Conservation (phyloP, 805 yeast species). For the Candida jianshihensis region DNA sequence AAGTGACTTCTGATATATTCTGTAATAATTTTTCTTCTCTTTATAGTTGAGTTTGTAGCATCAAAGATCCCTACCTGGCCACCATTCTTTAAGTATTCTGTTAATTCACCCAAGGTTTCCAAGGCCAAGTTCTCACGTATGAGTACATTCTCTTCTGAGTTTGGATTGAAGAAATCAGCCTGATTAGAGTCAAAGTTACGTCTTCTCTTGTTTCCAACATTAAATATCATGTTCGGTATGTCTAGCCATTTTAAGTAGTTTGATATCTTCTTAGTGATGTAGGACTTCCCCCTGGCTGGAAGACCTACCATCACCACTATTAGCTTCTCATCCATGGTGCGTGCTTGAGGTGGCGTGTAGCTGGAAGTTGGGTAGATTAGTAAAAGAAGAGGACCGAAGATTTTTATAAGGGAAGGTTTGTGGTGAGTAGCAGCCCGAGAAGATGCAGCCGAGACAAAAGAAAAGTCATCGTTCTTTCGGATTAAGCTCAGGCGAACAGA, state of each 20-base stretch:
- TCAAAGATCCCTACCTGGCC: constrained; percentile 45
- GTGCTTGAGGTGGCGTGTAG: neutral
- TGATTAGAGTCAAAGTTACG: constrained; percentile 4
- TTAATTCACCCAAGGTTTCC: constrained; percentile 35
- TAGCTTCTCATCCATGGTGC: constrained; percentile 28
- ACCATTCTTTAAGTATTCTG: constrained; percentile 24
- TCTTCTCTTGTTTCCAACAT: constrained; percentile 64
- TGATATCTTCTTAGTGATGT: constrained; percentile 57
- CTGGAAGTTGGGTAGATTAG: too few relatives aligned
- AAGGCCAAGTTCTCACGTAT: constrained; percentile 40
- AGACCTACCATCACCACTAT: constrained; percentile 69
- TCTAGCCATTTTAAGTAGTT: constrained; percentile 60
- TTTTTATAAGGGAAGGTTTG: neutral
- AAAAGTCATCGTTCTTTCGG: neutral
- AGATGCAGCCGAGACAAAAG: neutral
- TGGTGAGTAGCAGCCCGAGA: neutral
- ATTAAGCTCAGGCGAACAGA: constrained; percentile 1
- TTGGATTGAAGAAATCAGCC: constrained; percentile 33
- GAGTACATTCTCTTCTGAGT: constrained; percentile 27
- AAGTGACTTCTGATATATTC: constrained; percentile 27
- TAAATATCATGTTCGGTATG: constrained; percentile 56
- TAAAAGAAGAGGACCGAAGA: too few relatives aligned
- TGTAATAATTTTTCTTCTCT: constrained; percentile 34
- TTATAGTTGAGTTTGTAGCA: constrained; percentile 43
- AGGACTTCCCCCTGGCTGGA: constrained; percentile 69